A percentile compares a stretch with the other conserved stretches of the same genome.
Evolutionary conservation across 495 filamentous ascomycete species (phyloP).

Genomic region (Penicillium lagena): DNA sequence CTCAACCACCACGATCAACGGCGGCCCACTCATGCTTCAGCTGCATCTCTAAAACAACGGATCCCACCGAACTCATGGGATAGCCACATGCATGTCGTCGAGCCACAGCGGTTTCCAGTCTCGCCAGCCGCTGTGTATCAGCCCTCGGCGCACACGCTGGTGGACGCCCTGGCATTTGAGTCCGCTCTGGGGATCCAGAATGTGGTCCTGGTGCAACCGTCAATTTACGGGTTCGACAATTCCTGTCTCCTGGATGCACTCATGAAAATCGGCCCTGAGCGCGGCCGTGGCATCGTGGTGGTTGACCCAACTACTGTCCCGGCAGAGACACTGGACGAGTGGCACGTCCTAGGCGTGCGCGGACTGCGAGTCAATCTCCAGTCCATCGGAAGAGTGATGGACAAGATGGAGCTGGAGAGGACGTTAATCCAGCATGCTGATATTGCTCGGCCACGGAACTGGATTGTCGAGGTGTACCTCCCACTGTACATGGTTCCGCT

Average conservation of each 20-base stretch:
- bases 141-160: constrained; percentile 29
- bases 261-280: constrained; percentile 26
- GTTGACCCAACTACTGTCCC: constrained; percentile 36
- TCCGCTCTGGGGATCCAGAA: constrained; percentile 32
- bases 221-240: constrained; percentile 46
- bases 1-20: constrained; percentile 4
- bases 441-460: constrained; percentile 34
- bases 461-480: constrained; percentile 45
- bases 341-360: constrained; percentile 44
- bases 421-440: constrained; percentile 37
- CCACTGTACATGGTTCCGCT: constrained; percentile 33
- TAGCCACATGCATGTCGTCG: constrained; percentile 49
- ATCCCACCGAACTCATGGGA: constrained; percentile 41
- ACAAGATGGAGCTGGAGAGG: constrained; percentile 23
- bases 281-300: constrained; percentile 43
- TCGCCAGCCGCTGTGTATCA: constrained; percentile 30
- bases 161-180: constrained; percentile 35
- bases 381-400: constrained; percentile 33
- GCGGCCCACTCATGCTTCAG: constrained; percentile 6
- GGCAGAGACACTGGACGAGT: constrained; percentile 27
- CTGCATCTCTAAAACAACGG: constrained; percentile 14
- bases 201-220: constrained; percentile 46
- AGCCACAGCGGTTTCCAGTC: constrained; percentile 33
- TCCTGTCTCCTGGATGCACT: constrained; percentile 45
- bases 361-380: constrained; percentile 47